Percentiles rank a stretch among this genome's conserved stretches.
phyloP scores from a whole-genome alignment of 2,329 filamentous ascomycete species.

The Fonsecaea monophora region DNA sequence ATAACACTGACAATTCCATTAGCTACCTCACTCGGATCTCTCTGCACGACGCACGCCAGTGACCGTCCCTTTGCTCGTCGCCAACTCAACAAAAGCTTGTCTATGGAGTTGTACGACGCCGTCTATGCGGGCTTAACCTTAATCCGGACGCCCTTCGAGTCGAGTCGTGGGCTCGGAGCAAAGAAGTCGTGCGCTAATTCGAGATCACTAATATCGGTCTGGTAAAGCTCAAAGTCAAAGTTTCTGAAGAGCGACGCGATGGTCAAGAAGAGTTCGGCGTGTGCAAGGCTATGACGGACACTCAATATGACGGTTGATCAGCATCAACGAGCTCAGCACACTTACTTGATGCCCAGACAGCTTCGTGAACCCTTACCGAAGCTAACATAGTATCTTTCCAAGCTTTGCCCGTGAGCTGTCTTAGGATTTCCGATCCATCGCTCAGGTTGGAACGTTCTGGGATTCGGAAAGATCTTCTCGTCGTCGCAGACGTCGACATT shows the following conservation, averaged over 20 bases:
- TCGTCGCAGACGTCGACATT: slow-evolving; percentile 39
- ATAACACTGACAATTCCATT: too few relatives aligned
- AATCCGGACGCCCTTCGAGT: slow-evolving; percentile 39
- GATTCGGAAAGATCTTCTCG: slow-evolving; percentile 43
- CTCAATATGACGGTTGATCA: too few relatives aligned
- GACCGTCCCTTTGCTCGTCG: too few relatives aligned
- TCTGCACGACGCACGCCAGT: too few relatives aligned
- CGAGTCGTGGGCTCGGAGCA: slow-evolving; percentile 35
- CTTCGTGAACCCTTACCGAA: slow-evolving; percentile 53
- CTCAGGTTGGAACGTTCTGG: slow-evolving; percentile 42
- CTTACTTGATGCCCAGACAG: slow-evolving; percentile 55
- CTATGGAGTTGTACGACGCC: not conserved
- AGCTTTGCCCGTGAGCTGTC: slow-evolving; percentile 24
- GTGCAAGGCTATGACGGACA: slow-evolving; percentile 33
- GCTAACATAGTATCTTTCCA: slow-evolving; percentile 47
- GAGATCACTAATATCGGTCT: slow-evolving; percentile 45
- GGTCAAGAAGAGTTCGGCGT: slow-evolving; percentile 44
- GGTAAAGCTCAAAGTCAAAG: slow-evolving; percentile 44
- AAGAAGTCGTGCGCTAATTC: slow-evolving; percentile 41
- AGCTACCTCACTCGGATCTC: too few relatives aligned
- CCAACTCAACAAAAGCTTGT: too few relatives aligned
- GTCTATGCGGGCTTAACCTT: slow-evolving; percentile 10
- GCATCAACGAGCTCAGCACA: not conserved
- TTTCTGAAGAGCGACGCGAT: slow-evolving; percentile 43
- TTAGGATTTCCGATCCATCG: slow-evolving; percentile 40